Conservation (phyloP, 2,329 filamentous ascomycete species). For the Colletotrichum phormii region DNA sequence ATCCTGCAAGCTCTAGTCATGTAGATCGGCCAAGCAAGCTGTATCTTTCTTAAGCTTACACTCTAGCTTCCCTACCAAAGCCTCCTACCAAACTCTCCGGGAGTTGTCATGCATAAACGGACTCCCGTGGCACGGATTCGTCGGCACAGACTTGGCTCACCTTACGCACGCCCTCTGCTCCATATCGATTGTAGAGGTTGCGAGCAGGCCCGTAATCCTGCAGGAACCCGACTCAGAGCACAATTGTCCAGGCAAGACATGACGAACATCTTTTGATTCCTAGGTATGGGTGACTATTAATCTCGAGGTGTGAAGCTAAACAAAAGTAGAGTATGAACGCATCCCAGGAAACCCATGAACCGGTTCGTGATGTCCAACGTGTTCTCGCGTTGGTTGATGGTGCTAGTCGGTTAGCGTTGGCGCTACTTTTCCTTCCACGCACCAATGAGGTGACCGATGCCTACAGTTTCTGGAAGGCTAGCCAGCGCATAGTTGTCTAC, state of each 20-base stretch:
- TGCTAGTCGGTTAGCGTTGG: slow-evolving; percentile 15
- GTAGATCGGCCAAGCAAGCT: not conserved
- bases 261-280: not conserved
- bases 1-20: not conserved
- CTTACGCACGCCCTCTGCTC: not conserved
- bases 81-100: not conserved
- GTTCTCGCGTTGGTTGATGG: not conserved
- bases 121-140: not conserved
- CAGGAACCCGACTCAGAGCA: slow-evolving; percentile 10
- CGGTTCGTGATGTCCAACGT: slow-evolving; percentile 4
- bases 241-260: not conserved
- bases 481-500: not conserved
- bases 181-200: not conserved
- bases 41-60: not conserved
- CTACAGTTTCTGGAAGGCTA: not conserved
- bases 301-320: not conserved
- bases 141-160: not conserved
- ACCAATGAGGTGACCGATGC: not conserved
- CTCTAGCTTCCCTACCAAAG: not conserved
- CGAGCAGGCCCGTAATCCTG: not conserved
- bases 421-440: slow-evolving; percentile 7
- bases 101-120: not conserved
- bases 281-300: too few relatives aligned
- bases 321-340: not conserved
- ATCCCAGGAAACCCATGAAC: not conserved